Base-by-base conservation (phyloP, 2,329 filamentous ascomycete genomes). In the Cladophialophora immunda region DNA sequence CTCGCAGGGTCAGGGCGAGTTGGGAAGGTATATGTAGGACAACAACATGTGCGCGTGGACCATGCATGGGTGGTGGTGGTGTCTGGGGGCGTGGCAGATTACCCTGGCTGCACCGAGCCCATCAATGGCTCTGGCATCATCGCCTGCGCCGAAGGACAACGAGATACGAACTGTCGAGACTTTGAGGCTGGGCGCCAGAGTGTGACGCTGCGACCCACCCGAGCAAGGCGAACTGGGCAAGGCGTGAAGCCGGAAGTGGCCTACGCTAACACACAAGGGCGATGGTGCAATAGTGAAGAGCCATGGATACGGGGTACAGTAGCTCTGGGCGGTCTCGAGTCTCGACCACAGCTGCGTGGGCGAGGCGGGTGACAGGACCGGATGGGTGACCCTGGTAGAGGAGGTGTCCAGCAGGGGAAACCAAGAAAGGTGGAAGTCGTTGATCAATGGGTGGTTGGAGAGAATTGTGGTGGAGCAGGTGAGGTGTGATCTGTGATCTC, bases 191-290 rank as follows among this genome's bases (percentile, higher is more conserved):
- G 30, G 54, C 22, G 59, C 55, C 30, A 41, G 45, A 66, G 58
- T 64, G 60, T 52, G 57, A 67, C 65, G 15, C 50, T 67, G n/a
- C 29, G 65, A 53, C 56, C 65, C 65, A 60, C 65, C 6, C 17
- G 4, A 30, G 59, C 45, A 61, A 54, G 50, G 58, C 47, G 58
- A 66, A 62, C 54, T 54, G 53, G 19, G 32, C 15, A n/a, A 19
- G 34, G 52, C 1, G 27, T 41, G 62, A 52, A 2, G 29, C n/a
- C 9, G 29, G 22, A 57, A 52, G 29, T 19, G 41, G 59, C 45
- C 53, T 36, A 27, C 29, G 59, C 19, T 52, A 22, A 25, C 9
- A 38, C 38, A 38, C 45, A 29, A 58, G 36, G 25, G 15, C 25
- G 5, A 45, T 57, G 32, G 54, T 38, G 56, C 29, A 34, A 58